phyloP scores from a whole-genome alignment of 1,284 basidiomycete genomes.

The Psilocybe mexicana region DNA sequence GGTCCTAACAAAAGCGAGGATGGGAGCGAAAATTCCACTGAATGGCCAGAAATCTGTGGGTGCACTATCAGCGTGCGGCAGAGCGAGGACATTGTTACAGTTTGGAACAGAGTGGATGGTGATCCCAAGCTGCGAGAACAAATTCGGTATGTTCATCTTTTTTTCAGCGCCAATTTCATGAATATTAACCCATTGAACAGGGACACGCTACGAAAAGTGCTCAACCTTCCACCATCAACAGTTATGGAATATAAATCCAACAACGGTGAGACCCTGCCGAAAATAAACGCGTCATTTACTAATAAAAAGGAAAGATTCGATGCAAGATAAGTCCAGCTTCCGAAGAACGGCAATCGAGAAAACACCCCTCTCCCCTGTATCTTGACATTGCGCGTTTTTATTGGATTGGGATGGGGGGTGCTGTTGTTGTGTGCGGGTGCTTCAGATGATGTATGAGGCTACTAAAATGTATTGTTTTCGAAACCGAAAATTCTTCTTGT shows the following conservation, averaged over 20 bases:
- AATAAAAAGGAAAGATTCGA: conserved; percentile 57
- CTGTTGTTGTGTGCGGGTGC: not conserved
- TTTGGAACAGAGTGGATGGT: conserved; percentile 76
- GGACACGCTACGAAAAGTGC: conserved; percentile 65
- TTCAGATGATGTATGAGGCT: not conserved
- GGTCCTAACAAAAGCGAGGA: conserved; percentile 37
- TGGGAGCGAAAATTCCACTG: conserved; percentile 39
- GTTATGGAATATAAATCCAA: conserved; percentile 87
- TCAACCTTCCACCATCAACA: conserved; percentile 68
- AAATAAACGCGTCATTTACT: conserved; percentile 1
- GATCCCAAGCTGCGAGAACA: conserved; percentile 69
- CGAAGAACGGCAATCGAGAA: conserved; percentile 62
- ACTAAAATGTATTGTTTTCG: too few species aligned
- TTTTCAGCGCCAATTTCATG: not conserved
- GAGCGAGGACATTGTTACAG: conserved; percentile 79
- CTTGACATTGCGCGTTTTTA: conserved; percentile 9
- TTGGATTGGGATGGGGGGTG: not conserved
- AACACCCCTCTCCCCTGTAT: conserved; percentile 15
- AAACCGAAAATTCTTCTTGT: too few species aligned
- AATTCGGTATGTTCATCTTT: conserved; percentile 58
- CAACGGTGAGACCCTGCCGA: conserved; percentile 53
- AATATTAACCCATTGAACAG: conserved; percentile 35
- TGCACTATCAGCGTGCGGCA: conserved; percentile 83
- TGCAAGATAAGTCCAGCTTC: conserved; percentile 83
- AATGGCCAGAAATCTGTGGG: conserved; percentile 79